Evolutionary conservation across 805 yeast genomes (phyloP), one percentile per base, ranked within the genome.

Genomic region (Myxozyma monticola): DNA sequence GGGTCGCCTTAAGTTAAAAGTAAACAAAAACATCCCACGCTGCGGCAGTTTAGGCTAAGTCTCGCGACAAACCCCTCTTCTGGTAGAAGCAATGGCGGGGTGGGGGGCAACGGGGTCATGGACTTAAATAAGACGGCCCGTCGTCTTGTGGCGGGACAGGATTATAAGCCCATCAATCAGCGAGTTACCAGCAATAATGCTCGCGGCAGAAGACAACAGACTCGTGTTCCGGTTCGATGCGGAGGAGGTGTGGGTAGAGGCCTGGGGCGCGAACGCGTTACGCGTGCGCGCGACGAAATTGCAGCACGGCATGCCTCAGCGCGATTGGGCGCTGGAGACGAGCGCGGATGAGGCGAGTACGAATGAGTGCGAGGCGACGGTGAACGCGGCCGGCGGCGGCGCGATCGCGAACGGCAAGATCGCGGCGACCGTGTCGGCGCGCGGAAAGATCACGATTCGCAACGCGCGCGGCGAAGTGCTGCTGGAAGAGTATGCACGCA

Each of bases 261-360:
- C 59, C 14, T 55, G 59, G 59, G 59, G 59, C 9, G 37, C 36
- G 7, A 48, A 55, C 36, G 57, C 57, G 3, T 29, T 55, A 18
- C 39, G 59, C 12, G 47, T 55, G 4, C 46, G 59, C 4, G 55
- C 59, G 5, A 35, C 55, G 10, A 53, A 48, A 28, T 6, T 25
- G 9, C 38, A 33, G 14, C 33, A n/a, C n/a, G n/a, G n/a, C 8
- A 28, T 43, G n/a, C 40, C 44, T 24, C 2, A 9, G 4, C 30
- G 39, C 10, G 44, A 52, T 22, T 55, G 59, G 59, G 59, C 59
- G 7, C 47, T 55, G n/a, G n/a, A n/a, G n/a, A n/a, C n/a, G n/a
- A n/a, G n/a, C n/a, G n/a, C n/a, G n/a, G n/a, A n/a, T n/a, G n/a
- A n/a, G n/a, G n/a, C n/a, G n/a, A n/a, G n/a, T n/a, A n/a, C n/a